Conservation (phyloP, 2,329 filamentous ascomycete genomes). For the Bretziella fagacearum region DNA sequence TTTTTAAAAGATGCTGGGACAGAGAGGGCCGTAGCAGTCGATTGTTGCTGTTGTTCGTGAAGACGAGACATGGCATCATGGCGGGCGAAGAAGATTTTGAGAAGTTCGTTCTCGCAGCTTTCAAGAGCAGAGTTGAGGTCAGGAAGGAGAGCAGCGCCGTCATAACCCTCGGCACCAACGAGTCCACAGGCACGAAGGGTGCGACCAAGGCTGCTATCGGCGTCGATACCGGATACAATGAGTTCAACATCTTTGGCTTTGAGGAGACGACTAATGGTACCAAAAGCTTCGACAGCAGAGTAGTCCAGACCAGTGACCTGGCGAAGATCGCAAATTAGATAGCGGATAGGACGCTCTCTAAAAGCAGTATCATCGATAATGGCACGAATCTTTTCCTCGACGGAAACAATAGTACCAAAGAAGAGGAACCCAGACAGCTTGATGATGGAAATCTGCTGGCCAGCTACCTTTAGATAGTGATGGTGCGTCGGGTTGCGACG, state of each 20-base stretch:
- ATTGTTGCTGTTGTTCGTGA: conserved; percentile 26
- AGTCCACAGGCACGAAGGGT: conserved; percentile 73
- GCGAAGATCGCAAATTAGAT: conserved; percentile 72
- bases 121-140: conserved; percentile 88
- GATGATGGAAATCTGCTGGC: conserved; percentile 74
- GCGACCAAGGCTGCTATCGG: conserved; percentile 57
- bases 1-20: conserved; percentile 26
- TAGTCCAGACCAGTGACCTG: conserved; percentile 90
- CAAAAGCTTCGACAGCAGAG: conserved; percentile 89
- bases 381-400: conserved; percentile 71
- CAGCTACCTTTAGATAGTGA: conserved; percentile 69
- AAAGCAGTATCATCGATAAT: conserved; percentile 75
- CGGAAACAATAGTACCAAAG: conserved; percentile 91
- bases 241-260: conserved; percentile 61
- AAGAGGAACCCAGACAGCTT: conserved; percentile 94
- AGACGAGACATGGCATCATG: conserved; percentile 37
- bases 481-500: conserved; percentile 79
- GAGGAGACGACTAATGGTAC: conserved; percentile 73
- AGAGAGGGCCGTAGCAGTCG: conserved; percentile 29
- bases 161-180: conserved; percentile 41
- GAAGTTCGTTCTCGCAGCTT: conserved; percentile 82
- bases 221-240: conserved; percentile 65
- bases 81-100: conserved; percentile 61
- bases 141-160: conserved; percentile 64
- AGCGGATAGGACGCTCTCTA: conserved; percentile 61